Evolutionary conservation across 2,329 filamentous ascomycete genomes (phyloP), one percentile per base, ranked within the genome.

Genomic region (Paecilomyces sp.): DNA sequence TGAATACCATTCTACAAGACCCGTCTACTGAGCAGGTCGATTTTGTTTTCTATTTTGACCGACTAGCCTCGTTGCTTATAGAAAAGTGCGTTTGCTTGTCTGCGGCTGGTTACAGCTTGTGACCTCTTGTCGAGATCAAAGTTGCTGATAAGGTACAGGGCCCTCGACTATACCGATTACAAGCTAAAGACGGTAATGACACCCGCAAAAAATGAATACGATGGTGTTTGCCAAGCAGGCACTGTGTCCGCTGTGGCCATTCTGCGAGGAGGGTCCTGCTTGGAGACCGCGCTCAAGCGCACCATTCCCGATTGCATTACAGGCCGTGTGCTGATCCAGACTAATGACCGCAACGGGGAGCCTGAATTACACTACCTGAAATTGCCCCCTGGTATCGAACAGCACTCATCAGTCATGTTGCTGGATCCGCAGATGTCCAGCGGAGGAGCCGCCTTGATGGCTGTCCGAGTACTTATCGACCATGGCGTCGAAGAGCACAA

Each of bases 1-100:
- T 99, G 84, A 92, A 91, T 72, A 97, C 92, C 0, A 89, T 97
- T 59, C 85, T 99, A 50, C 88, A 95, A 70, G 84, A 94, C 67
- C 88, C 90, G 18, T 83, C 87, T 55, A 93, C 91, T 0, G 80
- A 83, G 6, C 84, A 90, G 51, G 93, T 96, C 71, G 92, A 97
- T 67, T 97, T 97, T 72, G 91, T 96, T 63, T 97, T 97, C 76
- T 97, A 97, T 76, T 97, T 97, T 74, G 92, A 99, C 75, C 85
- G 94, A 41, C 80, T 97, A 41, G 86, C 90, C 1, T 86, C 89
- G n/a, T 80, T 97, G 57, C 81, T 97, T 28, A 85, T 97, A 54
- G 93, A 97, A 74, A 83, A 77, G 70, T 82, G 76, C 57, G 64
- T 61, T 15, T 15, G 13, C 1, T 47, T 2, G 11, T 15, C 53